A percentile compares a stretch with the other conserved stretches of the same genome.
phyloP scores from a whole-genome alignment of 2,329 filamentous ascomycete genomes.

The Corniculantispora saksenae region DNA sequence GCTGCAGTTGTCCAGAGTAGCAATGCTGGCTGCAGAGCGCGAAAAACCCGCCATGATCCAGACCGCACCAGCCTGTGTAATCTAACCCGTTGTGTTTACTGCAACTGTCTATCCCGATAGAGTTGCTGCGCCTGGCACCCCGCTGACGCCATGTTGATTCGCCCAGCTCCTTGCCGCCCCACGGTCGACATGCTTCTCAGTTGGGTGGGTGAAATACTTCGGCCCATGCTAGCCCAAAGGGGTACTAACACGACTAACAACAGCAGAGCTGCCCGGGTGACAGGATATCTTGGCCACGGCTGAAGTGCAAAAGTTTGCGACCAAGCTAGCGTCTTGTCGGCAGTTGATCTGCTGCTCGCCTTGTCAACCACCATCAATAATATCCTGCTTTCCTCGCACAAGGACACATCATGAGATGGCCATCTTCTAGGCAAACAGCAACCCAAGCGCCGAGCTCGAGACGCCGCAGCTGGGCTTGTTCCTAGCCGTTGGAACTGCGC shows the following conservation, averaged over 20 bases:
- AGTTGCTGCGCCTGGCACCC: slow-evolving; percentile 9
- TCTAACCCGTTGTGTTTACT: background rate
- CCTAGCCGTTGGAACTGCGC: slow-evolving; percentile 15
- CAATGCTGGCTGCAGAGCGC: slow-evolving; percentile 1
- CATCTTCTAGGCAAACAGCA: background rate
- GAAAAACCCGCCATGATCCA: slow-evolving; percentile 3
- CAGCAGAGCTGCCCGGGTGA: background rate
- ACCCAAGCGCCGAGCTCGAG: slow-evolving; percentile 8
- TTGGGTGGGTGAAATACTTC: background rate
- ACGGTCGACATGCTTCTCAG: background rate
- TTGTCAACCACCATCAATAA: background rate
- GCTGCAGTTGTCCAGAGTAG: slow-evolving; percentile 5
- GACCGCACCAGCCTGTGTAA: background rate
- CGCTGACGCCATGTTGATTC: slow-evolving; percentile 8
- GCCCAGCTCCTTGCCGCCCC: slow-evolving; percentile 1
- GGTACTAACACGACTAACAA: slow-evolving; percentile 16
- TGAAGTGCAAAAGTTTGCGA: slow-evolving; percentile 8
- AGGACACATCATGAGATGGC: background rate
- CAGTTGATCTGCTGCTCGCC: background rate
- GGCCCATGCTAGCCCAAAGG: slow-evolving; percentile 18
- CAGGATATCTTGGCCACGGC: background rate
- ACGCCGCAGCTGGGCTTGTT: slow-evolving; percentile 14
- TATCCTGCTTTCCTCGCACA: background rate
- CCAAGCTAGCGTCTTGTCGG: background rate
- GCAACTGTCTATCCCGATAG: slow-evolving; percentile 14